Percentiles rank a stretch among this genome's conserved stretches.
These are phyloP conservation scores for Phytopythium litorale DNA, from an alignment of 352 stramenopile genomes.

Conservation along the genomic window DNA sequence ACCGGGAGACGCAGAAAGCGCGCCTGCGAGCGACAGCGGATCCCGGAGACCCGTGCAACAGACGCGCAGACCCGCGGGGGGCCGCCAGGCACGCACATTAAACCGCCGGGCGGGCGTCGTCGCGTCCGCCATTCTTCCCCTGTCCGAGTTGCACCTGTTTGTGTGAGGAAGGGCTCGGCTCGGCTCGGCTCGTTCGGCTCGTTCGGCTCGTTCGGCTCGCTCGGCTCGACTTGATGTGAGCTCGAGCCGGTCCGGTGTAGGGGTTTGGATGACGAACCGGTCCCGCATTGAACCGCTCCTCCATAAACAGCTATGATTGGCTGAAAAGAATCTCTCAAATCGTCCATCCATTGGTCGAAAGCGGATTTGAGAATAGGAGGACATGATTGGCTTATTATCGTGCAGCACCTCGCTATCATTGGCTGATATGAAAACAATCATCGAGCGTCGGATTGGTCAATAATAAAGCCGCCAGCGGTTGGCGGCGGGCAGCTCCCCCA, in stretches of 20 bases:
- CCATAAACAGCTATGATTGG: background rate
- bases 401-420: background rate
- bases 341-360: background rate
- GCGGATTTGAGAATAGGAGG: no score
- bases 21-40: background rate
- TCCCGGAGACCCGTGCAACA: background rate
- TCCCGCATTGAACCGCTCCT: background rate
- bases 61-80: no score
- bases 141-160: background rate
- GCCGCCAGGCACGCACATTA: background rate
- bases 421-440: background rate
- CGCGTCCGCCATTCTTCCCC: background rate
- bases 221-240: no score
- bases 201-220: no score
- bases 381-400: no score
- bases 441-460: background rate
- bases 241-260: background rate
- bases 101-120: conserved; percentile 2
- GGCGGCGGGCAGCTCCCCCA: background rate
- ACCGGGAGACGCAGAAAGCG: background rate
- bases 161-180: background rate
- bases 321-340: background rate
- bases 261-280: background rate
- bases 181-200: no score
- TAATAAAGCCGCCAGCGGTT: background rate